A percentile compares a stretch with the other conserved stretches of the same genome.
Conservation (phyloP, 139 green algal genomes). For the Coelastrella sp. region DNA sequence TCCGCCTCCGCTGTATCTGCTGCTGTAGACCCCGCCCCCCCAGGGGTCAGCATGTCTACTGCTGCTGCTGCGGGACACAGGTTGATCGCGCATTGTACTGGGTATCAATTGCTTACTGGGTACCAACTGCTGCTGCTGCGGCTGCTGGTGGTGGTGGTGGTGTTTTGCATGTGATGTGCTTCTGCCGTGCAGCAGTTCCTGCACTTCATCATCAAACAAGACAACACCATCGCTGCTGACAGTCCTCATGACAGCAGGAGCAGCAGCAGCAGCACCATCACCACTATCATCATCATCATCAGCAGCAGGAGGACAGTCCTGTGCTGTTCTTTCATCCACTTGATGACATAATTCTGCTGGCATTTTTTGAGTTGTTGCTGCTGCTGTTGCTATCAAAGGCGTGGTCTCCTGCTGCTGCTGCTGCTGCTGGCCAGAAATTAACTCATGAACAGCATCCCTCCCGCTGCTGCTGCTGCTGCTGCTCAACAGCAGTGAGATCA, state of each 20-base stretch:
- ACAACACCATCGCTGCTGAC: too few species aligned
- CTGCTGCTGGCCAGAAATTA: not conserved
- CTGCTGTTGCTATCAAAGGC: not conserved
- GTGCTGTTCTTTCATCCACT: too few species aligned
- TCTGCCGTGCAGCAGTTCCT: not conserved
- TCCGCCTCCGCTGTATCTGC: not conserved
- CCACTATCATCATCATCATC: not conserved
- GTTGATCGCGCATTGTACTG: not conserved
- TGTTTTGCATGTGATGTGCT: not conserved
- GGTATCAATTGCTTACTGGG: not conserved
- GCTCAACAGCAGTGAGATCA: too few species aligned
- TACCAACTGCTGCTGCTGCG: not conserved
- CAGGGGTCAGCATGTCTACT: too few species aligned
- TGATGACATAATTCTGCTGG: too few species aligned
- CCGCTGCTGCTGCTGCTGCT: not conserved
- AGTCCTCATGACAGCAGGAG: too few species aligned
- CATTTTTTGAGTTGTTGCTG: not conserved
- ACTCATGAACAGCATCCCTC: not conserved
- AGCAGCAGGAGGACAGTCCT: not conserved
- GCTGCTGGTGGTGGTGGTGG: not conserved
- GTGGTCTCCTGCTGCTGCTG: too few species aligned
- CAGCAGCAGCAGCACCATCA: too few species aligned
- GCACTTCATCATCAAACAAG: too few species aligned
- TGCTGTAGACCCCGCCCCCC: not conserved
- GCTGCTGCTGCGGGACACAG: not conserved